Conservation (phyloP, 768 basidiomycete genomes). For the Megacollybia marginata region DNA sequence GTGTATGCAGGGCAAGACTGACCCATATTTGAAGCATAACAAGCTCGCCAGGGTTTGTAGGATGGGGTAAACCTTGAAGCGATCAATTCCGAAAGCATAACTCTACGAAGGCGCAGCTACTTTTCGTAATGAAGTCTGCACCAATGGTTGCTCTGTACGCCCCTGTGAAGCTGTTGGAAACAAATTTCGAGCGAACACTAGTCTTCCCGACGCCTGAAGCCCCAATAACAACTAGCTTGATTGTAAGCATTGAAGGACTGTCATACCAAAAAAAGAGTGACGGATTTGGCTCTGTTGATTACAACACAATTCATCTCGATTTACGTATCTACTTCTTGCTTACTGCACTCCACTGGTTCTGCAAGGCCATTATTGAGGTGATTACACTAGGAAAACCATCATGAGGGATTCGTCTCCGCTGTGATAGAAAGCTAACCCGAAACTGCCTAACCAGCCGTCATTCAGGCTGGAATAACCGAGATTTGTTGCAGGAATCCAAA, state of each 20-base stretch:
- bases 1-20: slow-evolving; percentile 2
- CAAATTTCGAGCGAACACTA: slow-evolving; percentile 20
- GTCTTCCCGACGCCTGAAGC: slow-evolving; percentile 84
- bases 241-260: slow-evolving; percentile 44
- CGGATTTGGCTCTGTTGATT: not conserved
- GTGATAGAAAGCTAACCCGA: slow-evolving; percentile 52
- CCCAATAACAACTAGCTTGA: slow-evolving; percentile 80
- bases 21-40: slow-evolving; percentile 50
- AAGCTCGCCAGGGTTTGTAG: slow-evolving; percentile 41
- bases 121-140: slow-evolving; percentile 81
- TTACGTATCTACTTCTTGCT: slow-evolving; percentile 26
- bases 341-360: slow-evolving; percentile 58
- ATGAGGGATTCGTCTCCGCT: slow-evolving; percentile 1
- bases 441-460: slow-evolving; percentile 79
- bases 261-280: not conserved
- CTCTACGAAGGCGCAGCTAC: too few species aligned
- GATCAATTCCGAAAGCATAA: too few species aligned
- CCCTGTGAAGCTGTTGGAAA: slow-evolving; percentile 34
- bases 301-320: not conserved
- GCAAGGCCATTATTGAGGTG: slow-evolving; percentile 64
- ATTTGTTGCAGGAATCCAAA: slow-evolving; percentile 85
- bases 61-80: slow-evolving; percentile 38
- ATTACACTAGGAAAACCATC: slow-evolving; percentile 40
- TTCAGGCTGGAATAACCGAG: slow-evolving; percentile 70
- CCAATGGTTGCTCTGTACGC: slow-evolving; percentile 84